Evolutionary conservation across 2,329 filamentous ascomycete genomes (phyloP).

Genomic region (Fusarium longipes): DNA sequence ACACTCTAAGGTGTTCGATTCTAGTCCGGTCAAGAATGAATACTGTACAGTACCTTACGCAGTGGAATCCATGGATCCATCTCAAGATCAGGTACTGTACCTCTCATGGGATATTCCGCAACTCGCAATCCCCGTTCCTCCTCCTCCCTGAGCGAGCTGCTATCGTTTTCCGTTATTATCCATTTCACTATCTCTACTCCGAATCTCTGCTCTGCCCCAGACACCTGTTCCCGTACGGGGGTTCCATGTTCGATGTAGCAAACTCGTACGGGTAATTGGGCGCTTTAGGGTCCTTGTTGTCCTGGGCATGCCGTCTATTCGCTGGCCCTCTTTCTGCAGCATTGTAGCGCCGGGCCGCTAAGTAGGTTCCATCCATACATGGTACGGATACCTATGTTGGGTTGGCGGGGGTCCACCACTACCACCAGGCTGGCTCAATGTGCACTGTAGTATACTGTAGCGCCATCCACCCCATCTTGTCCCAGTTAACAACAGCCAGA

Average conservation of each 20-base stretch:
- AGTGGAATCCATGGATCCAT: constrained; percentile 1
- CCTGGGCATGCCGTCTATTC: constrained; percentile 34
- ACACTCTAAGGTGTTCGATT: not conserved
- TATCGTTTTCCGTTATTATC: constrained; percentile 4
- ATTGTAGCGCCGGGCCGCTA: constrained; percentile 43
- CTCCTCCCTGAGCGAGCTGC: constrained; percentile 2
- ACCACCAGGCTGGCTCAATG: constrained; percentile 43
- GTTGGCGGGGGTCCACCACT: constrained; percentile 36
- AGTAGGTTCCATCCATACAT: constrained; percentile 11
- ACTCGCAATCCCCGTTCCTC: constrained; percentile 10
- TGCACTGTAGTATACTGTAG: constrained; percentile 33
- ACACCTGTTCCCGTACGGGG: constrained; percentile 25
- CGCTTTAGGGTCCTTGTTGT: constrained; percentile 23
- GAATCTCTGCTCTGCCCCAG: constrained; percentile 14
- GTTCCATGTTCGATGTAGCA: constrained; percentile 26
- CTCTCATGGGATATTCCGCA: constrained; percentile 5
- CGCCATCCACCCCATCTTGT: constrained; percentile 29
- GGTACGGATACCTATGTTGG: not conserved
- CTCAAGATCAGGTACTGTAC: not conserved
- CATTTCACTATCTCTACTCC: not conserved
- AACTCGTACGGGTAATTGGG: constrained; percentile 43
- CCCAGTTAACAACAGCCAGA: constrained; percentile 40
- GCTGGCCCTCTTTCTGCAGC: constrained; percentile 36
- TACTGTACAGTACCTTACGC: not conserved
- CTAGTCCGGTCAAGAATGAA: not conserved